A percentile compares a stretch with the other conserved stretches of the same genome.
Evolutionary conservation across 2,329 filamentous ascomycete species (phyloP).

Genomic region (Neofusicoccum cordaticola): DNA sequence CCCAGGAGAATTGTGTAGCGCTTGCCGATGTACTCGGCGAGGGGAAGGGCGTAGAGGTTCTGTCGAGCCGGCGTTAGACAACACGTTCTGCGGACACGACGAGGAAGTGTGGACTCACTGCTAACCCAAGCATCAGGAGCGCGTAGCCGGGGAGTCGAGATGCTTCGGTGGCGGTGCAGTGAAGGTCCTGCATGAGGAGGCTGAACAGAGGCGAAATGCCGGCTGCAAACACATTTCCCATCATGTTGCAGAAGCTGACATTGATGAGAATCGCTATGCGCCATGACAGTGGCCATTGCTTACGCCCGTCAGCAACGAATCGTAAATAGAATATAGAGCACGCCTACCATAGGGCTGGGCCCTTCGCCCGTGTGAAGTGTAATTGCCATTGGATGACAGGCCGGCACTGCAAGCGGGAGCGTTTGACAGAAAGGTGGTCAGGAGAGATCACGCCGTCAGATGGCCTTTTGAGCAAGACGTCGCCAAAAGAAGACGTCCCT

Average conservation of each 20-base stretch:
- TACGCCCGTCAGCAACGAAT: background rate
- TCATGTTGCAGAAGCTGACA: background rate
- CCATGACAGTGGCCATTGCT: background rate
- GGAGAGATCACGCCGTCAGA: too few species aligned
- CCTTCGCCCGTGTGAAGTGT: background rate
- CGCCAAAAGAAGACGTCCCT: too few species aligned
- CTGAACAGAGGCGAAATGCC: background rate
- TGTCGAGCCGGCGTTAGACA: background rate
- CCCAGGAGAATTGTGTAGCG: background rate
- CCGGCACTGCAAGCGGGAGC: too few species aligned
- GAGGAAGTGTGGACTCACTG: background rate
- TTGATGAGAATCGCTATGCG: background rate
- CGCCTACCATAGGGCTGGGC: background rate
- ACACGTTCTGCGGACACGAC: background rate
- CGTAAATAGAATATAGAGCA: too few species aligned
- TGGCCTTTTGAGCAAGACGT: too few species aligned
- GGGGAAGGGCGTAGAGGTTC: background rate
- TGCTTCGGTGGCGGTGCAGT: background rate
- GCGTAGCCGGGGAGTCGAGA: background rate
- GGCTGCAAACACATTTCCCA: background rate
- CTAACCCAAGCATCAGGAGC: background rate
- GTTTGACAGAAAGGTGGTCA: too few species aligned
- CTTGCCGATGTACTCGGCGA: background rate
- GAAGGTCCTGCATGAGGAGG: background rate
- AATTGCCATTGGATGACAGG: background rate